phyloP scores from a whole-genome alignment of 345 rosid genomes.

The Trapa bicornis region DNA sequence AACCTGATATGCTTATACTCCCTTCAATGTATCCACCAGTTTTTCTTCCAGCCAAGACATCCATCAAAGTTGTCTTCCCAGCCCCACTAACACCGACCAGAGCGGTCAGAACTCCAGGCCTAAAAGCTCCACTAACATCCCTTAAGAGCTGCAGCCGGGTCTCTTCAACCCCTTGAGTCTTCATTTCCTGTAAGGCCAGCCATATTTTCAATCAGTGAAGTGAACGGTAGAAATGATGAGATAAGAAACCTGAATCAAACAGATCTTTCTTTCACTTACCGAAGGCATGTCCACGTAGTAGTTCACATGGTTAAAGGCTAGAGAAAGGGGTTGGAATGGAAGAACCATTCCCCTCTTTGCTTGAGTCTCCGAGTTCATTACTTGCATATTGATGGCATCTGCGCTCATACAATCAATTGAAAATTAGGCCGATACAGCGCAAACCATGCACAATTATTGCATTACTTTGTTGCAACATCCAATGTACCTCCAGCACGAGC shows the following conservation, averaged over 20 bases:
- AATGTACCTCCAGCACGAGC: constrained; percentile 10
- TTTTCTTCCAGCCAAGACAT: constrained; percentile 39
- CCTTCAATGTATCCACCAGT: constrained; percentile 38
- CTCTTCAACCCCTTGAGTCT: constrained; percentile 33
- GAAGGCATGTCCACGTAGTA: constrained; percentile 31
- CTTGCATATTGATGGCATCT: constrained; percentile 6
- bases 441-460: not conserved
- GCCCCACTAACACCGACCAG: constrained; percentile 43
- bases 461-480: not conserved
- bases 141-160: constrained; percentile 25
- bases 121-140: constrained; percentile 31
- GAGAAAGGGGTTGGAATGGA: constrained; percentile 29
- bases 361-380: not conserved
- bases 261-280: constrained; percentile 7
- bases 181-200: constrained; percentile 27
- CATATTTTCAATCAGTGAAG: not conserved
- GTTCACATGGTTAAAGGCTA: constrained; percentile 23
- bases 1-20: constrained; percentile 28
- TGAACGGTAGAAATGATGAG: not conserved
- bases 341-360: constrained; percentile 31
- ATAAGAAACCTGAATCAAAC: not conserved
- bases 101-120: constrained; percentile 35
- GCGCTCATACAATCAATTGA: not conserved
- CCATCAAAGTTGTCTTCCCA: constrained; percentile 44
- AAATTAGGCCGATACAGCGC: not conserved